Base-by-base conservation (phyloP, 1,284 basidiomycete genomes). In the Heterobasidion parviporum region DNA sequence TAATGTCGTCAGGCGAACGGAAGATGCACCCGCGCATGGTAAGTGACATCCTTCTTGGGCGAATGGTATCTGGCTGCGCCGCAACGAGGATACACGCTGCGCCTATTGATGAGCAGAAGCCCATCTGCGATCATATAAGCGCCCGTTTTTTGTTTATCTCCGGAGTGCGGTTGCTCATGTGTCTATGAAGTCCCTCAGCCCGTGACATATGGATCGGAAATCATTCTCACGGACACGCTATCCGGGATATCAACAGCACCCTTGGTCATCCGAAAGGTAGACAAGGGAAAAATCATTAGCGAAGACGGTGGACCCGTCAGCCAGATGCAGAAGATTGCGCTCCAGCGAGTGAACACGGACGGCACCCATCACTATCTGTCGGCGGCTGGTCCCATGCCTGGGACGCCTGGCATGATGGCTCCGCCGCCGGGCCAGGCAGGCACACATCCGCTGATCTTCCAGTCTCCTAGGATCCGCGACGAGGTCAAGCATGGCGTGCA, bases 291-390 rank as follows among this genome's bases (percentile, higher is more conserved):
- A 57, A 90, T 92, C 51, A 85, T 86, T 8, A 74, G 80, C 26
- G 89, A 90, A 60, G 89, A 92, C 68, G 90, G 88, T 18, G 92
- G 92, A 1, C 94, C 94, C 20, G 91, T 98, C 56, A 94, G 92
- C 64, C 94, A 97, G 69, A 91, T 98, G 83, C 94, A 98, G 72
- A 94, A 96, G 72, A 89, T 98, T 57, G 94, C 93, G 0, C 75
- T 98, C 50, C 89, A 94, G 67, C 80, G 92, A 54, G 80, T 92
- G 54, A 89, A 89, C 63, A 75, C 83, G 53, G 89, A 92, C 68
- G 88, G 88, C 33, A 81, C 86, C 32, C 78, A 87, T 64, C 87
- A 89, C 69, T 92, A 92, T 67, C 71, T 92, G 52, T 89, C 89
- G 52, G 90, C 90, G 14, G 83, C 87, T n/a, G 87, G 88, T 6